Conservation (phyloP, 2,329 filamentous ascomycete species). For the Xylaria sp. region DNA sequence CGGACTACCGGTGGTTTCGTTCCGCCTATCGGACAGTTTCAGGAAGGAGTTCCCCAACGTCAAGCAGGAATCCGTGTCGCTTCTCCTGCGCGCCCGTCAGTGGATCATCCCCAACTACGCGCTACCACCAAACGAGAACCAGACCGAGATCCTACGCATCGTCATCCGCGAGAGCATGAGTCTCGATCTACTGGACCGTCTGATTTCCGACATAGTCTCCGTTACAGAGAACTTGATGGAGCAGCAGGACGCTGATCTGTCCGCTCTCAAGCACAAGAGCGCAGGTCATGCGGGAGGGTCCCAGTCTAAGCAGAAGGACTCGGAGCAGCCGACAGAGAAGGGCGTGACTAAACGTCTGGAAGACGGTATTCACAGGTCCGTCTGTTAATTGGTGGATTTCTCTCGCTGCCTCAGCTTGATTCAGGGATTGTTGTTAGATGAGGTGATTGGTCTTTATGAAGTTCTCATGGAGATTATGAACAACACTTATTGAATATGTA, state of each 20-base stretch:
- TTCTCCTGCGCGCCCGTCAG: constrained; percentile 67
- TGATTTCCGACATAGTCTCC: constrained; percentile 64
- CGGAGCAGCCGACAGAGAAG: constrained; percentile 6
- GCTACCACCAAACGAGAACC: constrained; percentile 65
- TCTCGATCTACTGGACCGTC: constrained; percentile 68
- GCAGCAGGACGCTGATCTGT: constrained; percentile 57
- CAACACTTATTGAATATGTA: too few species aligned
- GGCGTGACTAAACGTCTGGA: constrained; percentile 31
- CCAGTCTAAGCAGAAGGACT: not conserved
- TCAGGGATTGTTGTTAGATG: too few species aligned
- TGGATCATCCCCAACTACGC: constrained; percentile 77
- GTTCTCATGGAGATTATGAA: too few species aligned
- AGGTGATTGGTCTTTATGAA: too few species aligned
- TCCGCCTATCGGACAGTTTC: constrained; percentile 66
- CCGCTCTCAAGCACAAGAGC: constrained; percentile 47
- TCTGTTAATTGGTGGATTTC: constrained; percentile 36
- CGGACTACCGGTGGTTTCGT: constrained; percentile 72
- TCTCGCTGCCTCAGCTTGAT: too few species aligned
- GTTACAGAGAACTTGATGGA: constrained; percentile 67
- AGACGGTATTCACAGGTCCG: constrained; percentile 42
- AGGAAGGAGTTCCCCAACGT: constrained; percentile 65
- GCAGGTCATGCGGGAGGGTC: constrained; percentile 3
- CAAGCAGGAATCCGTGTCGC: constrained; percentile 67
- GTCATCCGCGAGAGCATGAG: constrained; percentile 71
- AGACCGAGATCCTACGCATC: constrained; percentile 69